Percentiles rank a stretch among this genome's conserved stretches.
phyloP scores from a whole-genome alignment of 768 basidiomycete genomes.

The Lentinus brumalis region DNA sequence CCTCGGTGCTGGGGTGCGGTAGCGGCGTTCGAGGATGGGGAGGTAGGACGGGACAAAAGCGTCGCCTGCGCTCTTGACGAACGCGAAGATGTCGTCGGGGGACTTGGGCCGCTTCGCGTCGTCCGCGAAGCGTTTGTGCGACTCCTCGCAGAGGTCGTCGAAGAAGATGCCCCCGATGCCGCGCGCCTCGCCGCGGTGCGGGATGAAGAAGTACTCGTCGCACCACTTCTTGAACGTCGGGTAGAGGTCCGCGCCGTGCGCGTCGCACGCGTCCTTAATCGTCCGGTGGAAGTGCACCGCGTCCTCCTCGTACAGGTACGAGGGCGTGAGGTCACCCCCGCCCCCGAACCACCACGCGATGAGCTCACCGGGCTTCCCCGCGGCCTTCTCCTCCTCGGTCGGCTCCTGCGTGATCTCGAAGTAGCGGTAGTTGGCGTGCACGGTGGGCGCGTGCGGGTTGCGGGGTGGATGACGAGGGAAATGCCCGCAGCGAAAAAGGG shows the following conservation, averaged over 20 bases:
- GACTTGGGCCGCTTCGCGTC: conserved; percentile 50
- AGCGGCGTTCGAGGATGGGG: conserved; percentile 73
- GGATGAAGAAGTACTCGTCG: conserved; percentile 95
- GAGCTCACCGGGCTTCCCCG: conserved; percentile 47
- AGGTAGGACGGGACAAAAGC: conserved; percentile 90
- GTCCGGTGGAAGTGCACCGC: conserved; percentile 83
- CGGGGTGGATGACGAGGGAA: conserved; percentile 93
- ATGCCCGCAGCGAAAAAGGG: conserved; percentile 95
- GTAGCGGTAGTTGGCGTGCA: conserved; percentile 96
- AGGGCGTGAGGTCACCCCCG: conserved; percentile 91
- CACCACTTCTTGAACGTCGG: conserved; percentile 91
- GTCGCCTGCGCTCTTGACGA: conserved; percentile 71
- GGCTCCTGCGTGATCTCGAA: conserved; percentile 81
- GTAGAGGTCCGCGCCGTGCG: conserved; percentile 69
- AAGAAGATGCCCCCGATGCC: conserved; percentile 97
- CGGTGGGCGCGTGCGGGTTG: conserved; percentile 92
- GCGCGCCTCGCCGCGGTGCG: conserved; percentile 82
- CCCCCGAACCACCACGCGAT: conserved; percentile 99
- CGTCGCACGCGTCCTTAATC: conserved; percentile 74
- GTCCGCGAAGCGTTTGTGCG: conserved; percentile 63
- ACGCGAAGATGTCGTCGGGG: conserved; percentile 72
- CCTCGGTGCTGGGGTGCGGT: conserved; percentile 56
- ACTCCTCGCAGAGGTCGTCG: conserved; percentile 79
- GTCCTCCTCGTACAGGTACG: conserved; percentile 89
- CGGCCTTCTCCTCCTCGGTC: conserved; percentile 21